Percentiles rank a stretch among this genome's conserved stretches.
phyloP scores from a whole-genome alignment of 2,329 filamentous ascomycete genomes.

The Trichoderma harzianum region DNA sequence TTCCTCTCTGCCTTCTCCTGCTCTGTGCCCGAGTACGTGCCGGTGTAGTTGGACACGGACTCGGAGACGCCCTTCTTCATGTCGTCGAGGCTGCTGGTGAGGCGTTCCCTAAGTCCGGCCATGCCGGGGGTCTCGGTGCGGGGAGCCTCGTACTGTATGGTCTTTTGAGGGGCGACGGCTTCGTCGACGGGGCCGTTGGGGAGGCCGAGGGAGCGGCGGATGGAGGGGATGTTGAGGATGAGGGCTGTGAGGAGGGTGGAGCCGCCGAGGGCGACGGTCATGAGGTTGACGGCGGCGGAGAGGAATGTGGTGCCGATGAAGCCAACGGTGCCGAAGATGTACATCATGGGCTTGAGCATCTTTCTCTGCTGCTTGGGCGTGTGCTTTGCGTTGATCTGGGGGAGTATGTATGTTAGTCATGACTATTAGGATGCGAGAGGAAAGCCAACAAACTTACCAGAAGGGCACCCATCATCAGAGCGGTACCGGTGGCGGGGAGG shows the following conservation, averaged over 20 bases:
- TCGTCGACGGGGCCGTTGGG: constrained; percentile 31
- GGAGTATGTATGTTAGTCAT: constrained; percentile 20
- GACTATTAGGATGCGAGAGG: accelerated
- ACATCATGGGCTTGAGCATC: constrained; percentile 42
- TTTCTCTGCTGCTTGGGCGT: constrained; percentile 31
- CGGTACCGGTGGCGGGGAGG: constrained; percentile 62
- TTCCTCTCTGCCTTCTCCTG: constrained; percentile 36
- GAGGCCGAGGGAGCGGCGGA: constrained; percentile 40
- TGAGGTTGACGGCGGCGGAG: constrained; percentile 48
- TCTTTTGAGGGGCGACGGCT: background rate
- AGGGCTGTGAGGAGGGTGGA: constrained; percentile 36
- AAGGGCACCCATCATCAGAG: constrained; percentile 55
- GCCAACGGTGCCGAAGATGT: constrained; percentile 42
- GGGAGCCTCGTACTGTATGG: constrained; percentile 36
- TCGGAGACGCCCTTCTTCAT: constrained; percentile 39
- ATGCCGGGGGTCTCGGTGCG: constrained; percentile 20
- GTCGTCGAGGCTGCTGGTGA: constrained; percentile 34
- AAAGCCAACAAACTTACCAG: constrained; percentile 36
- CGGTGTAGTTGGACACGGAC: constrained; percentile 34
- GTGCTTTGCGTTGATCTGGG: constrained; percentile 37
- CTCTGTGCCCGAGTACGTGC: constrained; percentile 31
- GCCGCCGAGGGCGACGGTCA: constrained; percentile 41
- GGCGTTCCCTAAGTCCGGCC: constrained; percentile 26
- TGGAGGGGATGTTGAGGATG: constrained; percentile 35
- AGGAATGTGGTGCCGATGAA: constrained; percentile 46